Evolutionary conservation across 2,329 filamentous ascomycete genomes (phyloP).

Genomic region (Pseudogymnoascus sp.): DNA sequence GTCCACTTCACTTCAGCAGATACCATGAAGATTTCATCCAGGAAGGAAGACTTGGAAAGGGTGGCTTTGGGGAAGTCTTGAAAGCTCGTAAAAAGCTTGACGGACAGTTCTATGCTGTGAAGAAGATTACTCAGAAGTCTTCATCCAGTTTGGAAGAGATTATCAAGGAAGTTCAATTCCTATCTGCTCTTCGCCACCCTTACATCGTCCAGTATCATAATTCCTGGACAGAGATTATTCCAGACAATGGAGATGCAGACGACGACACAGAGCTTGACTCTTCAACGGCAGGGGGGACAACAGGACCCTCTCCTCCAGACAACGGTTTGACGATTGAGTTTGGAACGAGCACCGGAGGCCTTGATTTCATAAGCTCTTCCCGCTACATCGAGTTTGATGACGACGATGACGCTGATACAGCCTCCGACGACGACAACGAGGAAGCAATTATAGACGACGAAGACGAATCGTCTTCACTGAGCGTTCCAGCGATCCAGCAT

Average conservation of each 20-base stretch:
- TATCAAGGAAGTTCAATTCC: conserved; percentile 72
- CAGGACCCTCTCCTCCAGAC: conserved; percentile 23
- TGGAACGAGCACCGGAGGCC: conserved; percentile 57
- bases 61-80: conserved; percentile 92
- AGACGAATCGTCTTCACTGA: conserved; percentile 11
- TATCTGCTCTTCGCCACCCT: conserved; percentile 90
- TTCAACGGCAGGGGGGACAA: conserved; percentile 22
- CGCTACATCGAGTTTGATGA: conserved; percentile 73
- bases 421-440: conserved; percentile 32
- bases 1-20: conserved; percentile 32
- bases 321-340: conserved; percentile 24
- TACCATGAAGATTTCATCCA: conserved; percentile 88
- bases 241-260: conserved; percentile 45
- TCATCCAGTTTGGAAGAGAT: conserved; percentile 72
- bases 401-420: conserved; percentile 38
- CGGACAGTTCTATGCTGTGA: conserved; percentile 88
- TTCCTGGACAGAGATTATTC: conserved; percentile 78
- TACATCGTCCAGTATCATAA: conserved; percentile 85
- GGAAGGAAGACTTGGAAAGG: conserved; percentile 79
- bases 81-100: conserved; percentile 92
- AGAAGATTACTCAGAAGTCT: conserved; percentile 84
- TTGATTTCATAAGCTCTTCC: conserved; percentile 90
- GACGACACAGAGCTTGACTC: conserved; percentile 46
- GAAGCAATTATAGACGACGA: conserved; percentile 34
- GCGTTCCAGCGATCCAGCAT: conserved; percentile 16